phyloP scores from a whole-genome alignment of 1,284 basidiomycete species.

The Pholiota adiposa region DNA sequence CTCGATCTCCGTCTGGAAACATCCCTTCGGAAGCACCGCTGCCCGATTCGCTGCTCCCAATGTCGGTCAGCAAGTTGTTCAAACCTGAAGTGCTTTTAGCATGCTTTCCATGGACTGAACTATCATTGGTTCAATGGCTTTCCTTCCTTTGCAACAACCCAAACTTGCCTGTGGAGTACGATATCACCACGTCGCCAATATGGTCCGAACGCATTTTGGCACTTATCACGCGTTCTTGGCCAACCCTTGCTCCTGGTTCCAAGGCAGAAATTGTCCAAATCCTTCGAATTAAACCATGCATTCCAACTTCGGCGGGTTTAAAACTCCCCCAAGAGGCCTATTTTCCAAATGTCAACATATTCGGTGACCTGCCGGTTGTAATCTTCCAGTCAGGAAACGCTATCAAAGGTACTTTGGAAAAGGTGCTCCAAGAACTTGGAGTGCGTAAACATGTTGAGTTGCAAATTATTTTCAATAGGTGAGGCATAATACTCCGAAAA shows the following conservation, averaged over 20 bases:
- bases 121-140: conserved; percentile 82
- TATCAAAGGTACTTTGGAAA: conserved; percentile 81
- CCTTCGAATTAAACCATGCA: conserved; percentile 71
- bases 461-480: conserved; percentile 87
- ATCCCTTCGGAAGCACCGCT: conserved; percentile 87
- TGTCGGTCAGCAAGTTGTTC: conserved; percentile 70
- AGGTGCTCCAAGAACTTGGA: conserved; percentile 77
- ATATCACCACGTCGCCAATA: conserved; percentile 68
- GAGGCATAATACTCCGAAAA: not conserved
- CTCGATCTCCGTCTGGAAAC: conserved; percentile 51
- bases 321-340: conserved; percentile 81
- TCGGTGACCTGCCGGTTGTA: conserved; percentile 87
- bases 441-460: conserved; percentile 93
- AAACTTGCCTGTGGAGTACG: conserved; percentile 55
- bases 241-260: conserved; percentile 60
- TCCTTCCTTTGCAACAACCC: conserved; percentile 63
- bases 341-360: conserved; percentile 87
- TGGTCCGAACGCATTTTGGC: conserved; percentile 87
- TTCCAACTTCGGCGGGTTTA: conserved; percentile 87
- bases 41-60: conserved; percentile 79
- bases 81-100: conserved; percentile 56
- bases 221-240: conserved; percentile 80
- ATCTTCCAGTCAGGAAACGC: conserved; percentile 68
- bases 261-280: conserved; percentile 63
- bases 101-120: conserved; percentile 83